Evolutionary conservation across 352 stramenopile species (phyloP), one percentile per base, ranked within the genome.

Genomic region (Globisporangium cylindrosporum): DNA sequence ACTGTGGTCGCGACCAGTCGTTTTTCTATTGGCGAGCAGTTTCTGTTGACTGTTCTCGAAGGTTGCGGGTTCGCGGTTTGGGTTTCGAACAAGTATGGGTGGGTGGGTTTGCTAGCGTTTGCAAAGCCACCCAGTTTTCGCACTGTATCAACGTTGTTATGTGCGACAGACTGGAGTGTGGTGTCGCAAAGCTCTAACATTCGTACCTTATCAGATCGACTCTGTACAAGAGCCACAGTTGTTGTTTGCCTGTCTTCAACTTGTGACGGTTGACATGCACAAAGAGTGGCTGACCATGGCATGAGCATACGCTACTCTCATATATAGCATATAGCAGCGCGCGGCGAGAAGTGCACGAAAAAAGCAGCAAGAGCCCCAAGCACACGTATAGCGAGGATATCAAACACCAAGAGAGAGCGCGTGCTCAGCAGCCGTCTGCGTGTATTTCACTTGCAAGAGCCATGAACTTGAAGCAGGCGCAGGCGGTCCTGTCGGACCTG

Each of bases 391-490:
- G 38, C 14, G 38, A 46, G 38, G 7, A 32, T 32, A 43, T 1
- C 36, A 8, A 43, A 3, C 1, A 15, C 10, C 12, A 4, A 43
- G 10, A 43, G 4, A 32, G 29, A 46, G 38, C 18, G 14, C 3
- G 12, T 8, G 32, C 32, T 15, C 15, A 15, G 36, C 36, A 43
- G 10, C 36, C 36, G 15, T 43, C 2, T 18, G 36, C 36, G 10
- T 43, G 15, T 15, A 43, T 43, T 15, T 18, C 36, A 48, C 10
- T 4, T 2, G 1, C 6, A 51, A 18, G 43, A 51, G 43, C 18
- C 18, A 90, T 93, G 86, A 85, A 90, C 58, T 53, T 74, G 53
- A 86, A 83, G 71, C 76, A 84, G 56, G 71, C 67, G 51, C 75
- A 89, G 55, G 62, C 71, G 22, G 64, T 80, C 51, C 73, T 93